Percentiles rank a stretch among this genome's conserved stretches.
These are phyloP conservation scores for Beauveria brongniartii DNA, from an alignment of 2,329 filamentous ascomycete genomes.

Conservation along the genomic window DNA sequence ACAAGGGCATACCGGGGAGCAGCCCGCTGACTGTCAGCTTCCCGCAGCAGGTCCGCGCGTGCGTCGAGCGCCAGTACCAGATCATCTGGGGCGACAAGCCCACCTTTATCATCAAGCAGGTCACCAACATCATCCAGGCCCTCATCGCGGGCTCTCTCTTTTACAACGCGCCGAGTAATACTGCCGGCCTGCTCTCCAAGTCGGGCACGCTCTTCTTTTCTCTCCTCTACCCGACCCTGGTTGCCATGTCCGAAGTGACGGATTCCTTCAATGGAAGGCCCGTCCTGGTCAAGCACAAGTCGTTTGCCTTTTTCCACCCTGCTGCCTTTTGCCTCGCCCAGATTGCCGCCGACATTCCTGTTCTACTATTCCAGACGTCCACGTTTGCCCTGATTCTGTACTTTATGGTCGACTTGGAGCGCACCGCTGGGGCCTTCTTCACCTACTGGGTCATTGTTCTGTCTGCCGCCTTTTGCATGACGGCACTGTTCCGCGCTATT, in stretches of 20 bases:
- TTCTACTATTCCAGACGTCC: slow-evolving; percentile 50
- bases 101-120: slow-evolving; percentile 55
- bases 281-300: slow-evolving; percentile 50
- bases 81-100: slow-evolving; percentile 58
- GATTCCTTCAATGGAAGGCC: slow-evolving; percentile 53
- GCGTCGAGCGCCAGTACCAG: slow-evolving; percentile 53
- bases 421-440: slow-evolving; percentile 66
- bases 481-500: slow-evolving; percentile 47
- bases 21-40: slow-evolving; percentile 52
- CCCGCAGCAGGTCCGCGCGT: slow-evolving; percentile 45
- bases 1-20: slow-evolving; percentile 41
- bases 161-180: slow-evolving; percentile 52
- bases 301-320: slow-evolving; percentile 50
- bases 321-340: slow-evolving; percentile 51
- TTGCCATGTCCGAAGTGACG: slow-evolving; percentile 59
- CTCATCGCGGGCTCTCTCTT: slow-evolving; percentile 60
- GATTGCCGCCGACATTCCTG: slow-evolving; percentile 45
- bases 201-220: slow-evolving; percentile 57
- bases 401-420: slow-evolving; percentile 60
- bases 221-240: slow-evolving; percentile 52
- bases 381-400: slow-evolving; percentile 51
- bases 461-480: slow-evolving; percentile 47
- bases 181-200: slow-evolving; percentile 55
- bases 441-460: slow-evolving; percentile 51
- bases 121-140: slow-evolving; percentile 48